Percentiles rank a stretch among this genome's conserved stretches.
Conservation (phyloP, 2,329 filamentous ascomycete species). For the Clathrospora elynae region DNA sequence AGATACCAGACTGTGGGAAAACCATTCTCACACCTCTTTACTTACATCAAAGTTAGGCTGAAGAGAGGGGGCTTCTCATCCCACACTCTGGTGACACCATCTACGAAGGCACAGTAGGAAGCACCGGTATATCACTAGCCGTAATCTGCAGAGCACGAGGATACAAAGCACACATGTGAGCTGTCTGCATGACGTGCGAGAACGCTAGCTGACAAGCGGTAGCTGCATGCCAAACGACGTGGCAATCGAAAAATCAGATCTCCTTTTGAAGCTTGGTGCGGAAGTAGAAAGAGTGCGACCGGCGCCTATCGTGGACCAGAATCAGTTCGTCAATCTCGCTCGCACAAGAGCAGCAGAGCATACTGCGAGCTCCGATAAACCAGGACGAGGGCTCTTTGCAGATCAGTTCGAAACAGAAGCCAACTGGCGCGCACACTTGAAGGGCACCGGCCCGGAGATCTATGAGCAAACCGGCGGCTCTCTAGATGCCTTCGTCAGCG, state of each 20-base stretch:
- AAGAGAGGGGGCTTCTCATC: conserved; percentile 73
- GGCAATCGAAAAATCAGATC: conserved; percentile 82
- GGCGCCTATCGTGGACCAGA: conserved; percentile 89
- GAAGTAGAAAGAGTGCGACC: conserved; percentile 89
- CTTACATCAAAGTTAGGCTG: conserved; percentile 60
- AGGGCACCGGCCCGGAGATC: conserved; percentile 88
- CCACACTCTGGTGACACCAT: conserved; percentile 89
- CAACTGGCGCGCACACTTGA: conserved; percentile 85
- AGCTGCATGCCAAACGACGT: conserved; percentile 95
- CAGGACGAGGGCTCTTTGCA: conserved; percentile 85
- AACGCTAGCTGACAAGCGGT: conserved; percentile 14
- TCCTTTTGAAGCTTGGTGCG: conserved; percentile 87
- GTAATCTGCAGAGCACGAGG: conserved; percentile 85
- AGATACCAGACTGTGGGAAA: conserved; percentile 1
- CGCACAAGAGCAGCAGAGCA: conserved; percentile 77
- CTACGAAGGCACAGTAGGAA: conserved; percentile 96
- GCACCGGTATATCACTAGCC: conserved; percentile 92
- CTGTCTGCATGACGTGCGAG: conserved; percentile 6
- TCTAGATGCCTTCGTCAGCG: conserved; percentile 87
- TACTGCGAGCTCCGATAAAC: conserved; percentile 60
- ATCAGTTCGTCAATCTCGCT: conserved; percentile 94
- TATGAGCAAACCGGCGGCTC: conserved; percentile 73
- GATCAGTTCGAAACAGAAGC: conserved; percentile 93
- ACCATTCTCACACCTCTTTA: neutral
- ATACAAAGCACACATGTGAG: conserved; percentile 85